Percentiles rank a stretch among this genome's conserved stretches.
phyloP scores from a whole-genome alignment of 768 basidiomycete species.

The Gloeopeniophorella convolvens region DNA sequence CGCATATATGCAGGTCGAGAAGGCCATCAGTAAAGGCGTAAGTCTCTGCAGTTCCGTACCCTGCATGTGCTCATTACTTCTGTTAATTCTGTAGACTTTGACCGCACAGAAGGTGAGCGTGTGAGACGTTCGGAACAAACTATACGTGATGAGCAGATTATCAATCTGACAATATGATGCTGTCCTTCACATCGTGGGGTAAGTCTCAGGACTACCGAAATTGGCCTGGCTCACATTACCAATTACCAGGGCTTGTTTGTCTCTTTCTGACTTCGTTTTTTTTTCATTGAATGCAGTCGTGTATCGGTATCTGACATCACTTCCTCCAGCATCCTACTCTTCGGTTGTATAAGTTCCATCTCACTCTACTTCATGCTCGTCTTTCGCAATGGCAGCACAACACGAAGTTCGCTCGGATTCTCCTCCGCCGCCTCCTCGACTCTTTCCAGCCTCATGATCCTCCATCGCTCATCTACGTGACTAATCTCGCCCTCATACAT shows the following conservation, averaged over 20 bases:
- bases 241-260: too few species aligned
- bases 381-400: constrained; percentile 48
- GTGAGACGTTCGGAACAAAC: too few species aligned
- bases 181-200: too few species aligned
- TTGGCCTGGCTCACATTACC: too few species aligned
- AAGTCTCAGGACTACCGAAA: too few species aligned
- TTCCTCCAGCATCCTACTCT: constrained; percentile 54
- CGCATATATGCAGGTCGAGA: constrained; percentile 41
- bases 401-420: constrained; percentile 52
- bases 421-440: constrained; percentile 47
- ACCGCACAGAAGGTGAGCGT: constrained; percentile 58
- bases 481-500: constrained; percentile 51
- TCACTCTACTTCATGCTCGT: constrained; percentile 57
- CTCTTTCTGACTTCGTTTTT: too few species aligned
- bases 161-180: too few species aligned
- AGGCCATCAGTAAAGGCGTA: constrained; percentile 64
- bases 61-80: too few species aligned
- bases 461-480: constrained; percentile 45
- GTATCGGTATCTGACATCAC: too few species aligned
- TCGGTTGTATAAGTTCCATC: constrained; percentile 48
- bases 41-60: constrained; percentile 26
- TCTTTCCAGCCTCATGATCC: constrained; percentile 43
- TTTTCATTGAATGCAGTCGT: neutral
- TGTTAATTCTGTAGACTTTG: constrained; percentile 38
- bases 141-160: too few species aligned